Conservation (phyloP, 805 yeast species). For the Zygoascus ofunaensis region DNA sequence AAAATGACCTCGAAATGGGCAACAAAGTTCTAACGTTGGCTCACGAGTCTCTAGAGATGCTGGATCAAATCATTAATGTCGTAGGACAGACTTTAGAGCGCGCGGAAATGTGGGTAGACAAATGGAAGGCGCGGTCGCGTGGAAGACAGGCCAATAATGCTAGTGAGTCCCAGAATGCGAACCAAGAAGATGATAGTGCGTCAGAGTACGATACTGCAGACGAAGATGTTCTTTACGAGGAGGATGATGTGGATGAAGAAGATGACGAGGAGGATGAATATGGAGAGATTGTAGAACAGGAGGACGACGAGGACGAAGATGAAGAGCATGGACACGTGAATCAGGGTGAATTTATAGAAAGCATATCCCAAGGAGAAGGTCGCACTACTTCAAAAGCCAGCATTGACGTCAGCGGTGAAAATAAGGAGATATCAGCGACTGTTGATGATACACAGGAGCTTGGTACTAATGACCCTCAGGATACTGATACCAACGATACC, state of each 20-base stretch:
- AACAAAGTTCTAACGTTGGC: slow-evolving; percentile 75
- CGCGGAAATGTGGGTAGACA: slow-evolving; percentile 71
- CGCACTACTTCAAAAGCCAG: too few species aligned
- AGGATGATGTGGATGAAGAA: slow-evolving; percentile 2
- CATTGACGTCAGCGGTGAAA: too few species aligned
- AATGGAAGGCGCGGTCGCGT: slow-evolving; percentile 6
- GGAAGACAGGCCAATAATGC: not conserved
- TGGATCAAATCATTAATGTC: slow-evolving; percentile 68
- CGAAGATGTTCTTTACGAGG: slow-evolving; percentile 4
- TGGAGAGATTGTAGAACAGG: too few species aligned
- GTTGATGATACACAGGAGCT: too few species aligned
- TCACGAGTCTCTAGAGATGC: slow-evolving; percentile 82
- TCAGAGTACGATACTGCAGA: slow-evolving; percentile 3
- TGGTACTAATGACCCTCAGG: too few species aligned
- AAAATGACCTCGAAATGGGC: slow-evolving; percentile 33
- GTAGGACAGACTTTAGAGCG: slow-evolving; percentile 76
- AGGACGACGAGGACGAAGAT: slow-evolving; percentile 3
- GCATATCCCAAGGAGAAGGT: too few species aligned
- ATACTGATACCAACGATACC: too few species aligned
- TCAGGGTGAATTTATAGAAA: too few species aligned
- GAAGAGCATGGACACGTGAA: not conserved
- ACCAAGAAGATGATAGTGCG: not conserved
- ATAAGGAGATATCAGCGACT: too few species aligned
- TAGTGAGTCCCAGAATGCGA: not conserved
- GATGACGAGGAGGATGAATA: too few species aligned